Evolutionary conservation across 495 filamentous ascomycete species (phyloP), one percentile per base, ranked within the genome.

Genomic region (Amniculicola lignicola): DNA sequence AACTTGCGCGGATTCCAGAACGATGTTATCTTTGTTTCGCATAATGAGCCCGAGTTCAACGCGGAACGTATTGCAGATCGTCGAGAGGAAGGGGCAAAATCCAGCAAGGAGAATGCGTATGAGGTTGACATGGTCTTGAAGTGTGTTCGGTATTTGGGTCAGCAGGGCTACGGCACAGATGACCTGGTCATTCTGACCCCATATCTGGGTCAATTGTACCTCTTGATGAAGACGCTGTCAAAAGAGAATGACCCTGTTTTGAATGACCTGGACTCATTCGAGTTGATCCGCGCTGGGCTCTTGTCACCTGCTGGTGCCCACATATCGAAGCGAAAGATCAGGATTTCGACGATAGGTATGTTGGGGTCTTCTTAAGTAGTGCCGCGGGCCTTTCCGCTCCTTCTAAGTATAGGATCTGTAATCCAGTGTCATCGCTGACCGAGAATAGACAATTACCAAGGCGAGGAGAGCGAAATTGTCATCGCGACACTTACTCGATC

Each of bases 381-480:
- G n/a, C n/a, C n/a, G n/a, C n/a, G n/a, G n/a, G 48, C 29, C 40
- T 36, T 57, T 21, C 27, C 31, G 14, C 40, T 47, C 16, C 19
- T 4, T 21, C 37, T 29, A 2, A 4, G 28, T 21, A 29, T 2
- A 29, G 22, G 16, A 23, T 52, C 15, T 41, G 22, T 36, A 31
- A 43, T 33, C 9, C 25, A 12, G 14, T 42, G 25, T 31, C 9
- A 39, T 9, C 19, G 44, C 63, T 55, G 22, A 54, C 33, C 21
- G 2, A 25, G 12, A 37, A 4, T 44, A 84, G 86, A 90, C 61
- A 90, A 90, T 51, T 92, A 85, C 54, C 88, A 90, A 66, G 88
- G 88, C 2, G 87, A 92, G 58, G 87, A 92, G 53, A 85, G 81
- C 42, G 80, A 90, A 4, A 86, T 90, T 22, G 85, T 90, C 1